A percentile compares a stretch with the other conserved stretches of the same genome.
Conservation (phyloP, 2,329 filamentous ascomycete genomes). For the Huntiella moniliformis region DNA sequence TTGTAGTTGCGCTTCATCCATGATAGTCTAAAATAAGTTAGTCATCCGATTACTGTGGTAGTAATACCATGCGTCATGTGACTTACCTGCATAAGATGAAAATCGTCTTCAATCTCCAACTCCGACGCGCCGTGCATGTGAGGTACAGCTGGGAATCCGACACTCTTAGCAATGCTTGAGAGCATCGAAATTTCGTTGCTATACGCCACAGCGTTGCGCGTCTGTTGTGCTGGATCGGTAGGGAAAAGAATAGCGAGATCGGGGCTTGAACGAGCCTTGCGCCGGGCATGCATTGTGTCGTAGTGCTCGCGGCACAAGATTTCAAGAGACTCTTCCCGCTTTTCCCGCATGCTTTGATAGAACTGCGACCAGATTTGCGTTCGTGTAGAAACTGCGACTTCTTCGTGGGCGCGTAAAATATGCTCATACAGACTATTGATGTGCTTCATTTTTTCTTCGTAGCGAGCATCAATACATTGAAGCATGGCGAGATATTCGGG, state of each 20-base stretch:
- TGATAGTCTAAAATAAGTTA: slow-evolving; percentile 5
- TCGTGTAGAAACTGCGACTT: slow-evolving; percentile 60
- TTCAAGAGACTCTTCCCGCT: slow-evolving; percentile 62
- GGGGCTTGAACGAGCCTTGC: slow-evolving; percentile 60
- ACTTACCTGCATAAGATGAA: slow-evolving; percentile 67
- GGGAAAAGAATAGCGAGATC: slow-evolving; percentile 73
- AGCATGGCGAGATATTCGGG: slow-evolving; percentile 84
- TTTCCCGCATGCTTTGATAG: slow-evolving; percentile 68
- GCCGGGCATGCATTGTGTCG: slow-evolving; percentile 74
- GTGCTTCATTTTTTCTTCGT: slow-evolving; percentile 60
- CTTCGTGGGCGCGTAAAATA: slow-evolving; percentile 53
- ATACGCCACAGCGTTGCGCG: slow-evolving; percentile 74
- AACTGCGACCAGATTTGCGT: slow-evolving; percentile 80
- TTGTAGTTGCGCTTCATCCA: slow-evolving; percentile 6
- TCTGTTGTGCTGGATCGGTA: slow-evolving; percentile 54
- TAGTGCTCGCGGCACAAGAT: slow-evolving; percentile 79
- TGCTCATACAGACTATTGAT: slow-evolving; percentile 57
- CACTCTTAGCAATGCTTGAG: slow-evolving; percentile 79
- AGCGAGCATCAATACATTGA: slow-evolving; percentile 64
- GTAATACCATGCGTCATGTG: slow-evolving; percentile 4
- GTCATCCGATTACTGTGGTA: background rate
- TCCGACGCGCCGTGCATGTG: slow-evolving; percentile 54
- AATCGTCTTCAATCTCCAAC: slow-evolving; percentile 65
- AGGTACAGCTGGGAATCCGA: slow-evolving; percentile 92
- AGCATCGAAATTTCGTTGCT: slow-evolving; percentile 88